Evolutionary conservation across 2,329 filamentous ascomycete genomes (phyloP), one percentile per base, ranked within the genome.

Genomic region (Zymoseptoria ardabiliae): DNA sequence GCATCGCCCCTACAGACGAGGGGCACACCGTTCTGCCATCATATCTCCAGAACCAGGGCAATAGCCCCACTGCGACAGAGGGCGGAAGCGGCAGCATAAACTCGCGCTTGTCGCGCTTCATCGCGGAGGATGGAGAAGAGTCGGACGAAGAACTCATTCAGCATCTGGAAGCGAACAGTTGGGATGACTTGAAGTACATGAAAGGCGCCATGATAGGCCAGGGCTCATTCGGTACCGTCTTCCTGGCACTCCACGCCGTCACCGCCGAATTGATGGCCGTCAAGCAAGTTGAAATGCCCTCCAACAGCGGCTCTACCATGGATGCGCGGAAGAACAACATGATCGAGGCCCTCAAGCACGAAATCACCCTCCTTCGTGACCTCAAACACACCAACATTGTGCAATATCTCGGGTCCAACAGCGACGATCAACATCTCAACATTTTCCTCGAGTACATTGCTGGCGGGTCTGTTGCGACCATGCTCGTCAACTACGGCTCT

Each of bases 361-460:
- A 99, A 77, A 99, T 99, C 73, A 89, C 89, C 63, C 85, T 99
- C 56, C 82, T 99, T 49, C 90, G 94, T 64, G 94, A 97, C 67
- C 85, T 99, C 54, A 91, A 95, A 70, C 94, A 99, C 71, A 85
- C 90, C 58, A 97, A 99, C 73, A 97, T 99, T 72, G 94, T 99
- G 73, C 94, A 97, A 73, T 99, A 99, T 72, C 85, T 99, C 7
- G 94, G 94, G 61, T 97, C 92, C 67, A 93, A 92, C 70, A 93
- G 91, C 8, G 94, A 96, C 63, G 85, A 90, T 19, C 88, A 92
- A 58, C 88, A 93, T 73, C 85, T 99, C 69, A 99, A 99, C 78
- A 99, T 99, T 88, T 99, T 99, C 85, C 86, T 99, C 71, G 94
- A 99, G 76, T 99, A 99, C 74, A 94, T 99, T 30, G 90, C 94